Percentiles rank a stretch among this genome's conserved stretches.
Evolutionary conservation across 2,329 filamentous ascomycete genomes (phyloP).

Genomic region (Aspergillus sojae): DNA sequence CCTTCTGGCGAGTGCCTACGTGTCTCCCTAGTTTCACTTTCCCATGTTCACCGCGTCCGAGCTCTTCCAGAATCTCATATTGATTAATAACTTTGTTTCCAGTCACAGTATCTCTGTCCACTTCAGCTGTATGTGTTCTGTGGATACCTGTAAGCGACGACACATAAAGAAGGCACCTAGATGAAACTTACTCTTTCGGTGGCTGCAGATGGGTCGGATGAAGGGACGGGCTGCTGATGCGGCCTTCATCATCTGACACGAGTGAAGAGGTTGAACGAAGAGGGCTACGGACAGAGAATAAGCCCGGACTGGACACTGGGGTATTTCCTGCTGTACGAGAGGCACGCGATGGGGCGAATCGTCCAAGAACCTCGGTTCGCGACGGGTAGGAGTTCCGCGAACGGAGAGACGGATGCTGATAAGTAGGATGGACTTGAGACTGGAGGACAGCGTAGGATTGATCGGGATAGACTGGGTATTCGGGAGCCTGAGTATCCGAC

Average conservation of each 20-base stretch:
- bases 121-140: slow-evolving; percentile 85
- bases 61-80: slow-evolving; percentile 95
- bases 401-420: slow-evolving; percentile 42
- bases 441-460: slow-evolving; percentile 53
- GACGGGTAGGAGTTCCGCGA: slow-evolving; percentile 49
- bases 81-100: slow-evolving; percentile 97
- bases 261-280: slow-evolving; percentile 33
- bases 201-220: slow-evolving; percentile 73
- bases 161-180: neutral
- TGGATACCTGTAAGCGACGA: neutral
- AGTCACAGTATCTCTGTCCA: slow-evolving; percentile 84
- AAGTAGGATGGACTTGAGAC: slow-evolving; percentile 45
- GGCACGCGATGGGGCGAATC: slow-evolving; percentile 27
- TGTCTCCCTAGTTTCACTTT: slow-evolving; percentile 96
- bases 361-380: slow-evolving; percentile 31
- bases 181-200: slow-evolving; percentile 69
- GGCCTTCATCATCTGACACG: slow-evolving; percentile 40
- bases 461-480: slow-evolving; percentile 51
- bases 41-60: slow-evolving; percentile 92
- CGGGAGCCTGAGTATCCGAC: slow-evolving; percentile 28
- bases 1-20: slow-evolving; percentile 71
- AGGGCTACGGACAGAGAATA: slow-evolving; percentile 44
- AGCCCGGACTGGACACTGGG: slow-evolving; percentile 50
- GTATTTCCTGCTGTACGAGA: slow-evolving; percentile 51
- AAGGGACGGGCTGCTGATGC: slow-evolving; percentile 61